Evolutionary conservation across 1,284 basidiomycete species (phyloP), one percentile per base, ranked within the genome.

Genomic region (Marasmius sp.): DNA sequence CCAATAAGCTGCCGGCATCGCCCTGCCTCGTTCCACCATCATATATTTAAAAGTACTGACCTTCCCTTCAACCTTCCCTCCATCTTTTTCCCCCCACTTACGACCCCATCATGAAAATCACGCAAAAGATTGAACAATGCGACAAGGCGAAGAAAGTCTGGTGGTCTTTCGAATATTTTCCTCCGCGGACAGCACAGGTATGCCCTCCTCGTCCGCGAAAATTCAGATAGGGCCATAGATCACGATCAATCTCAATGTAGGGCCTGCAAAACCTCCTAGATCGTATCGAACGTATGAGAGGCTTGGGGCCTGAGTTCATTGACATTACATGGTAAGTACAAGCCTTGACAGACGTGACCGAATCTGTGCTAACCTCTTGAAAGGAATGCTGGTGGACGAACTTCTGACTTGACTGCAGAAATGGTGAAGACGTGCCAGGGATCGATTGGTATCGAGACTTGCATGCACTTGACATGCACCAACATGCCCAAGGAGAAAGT

Each of bases 81-180:
- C 53, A 62, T 43, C 61, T 62, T 63, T 61, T 68, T 59, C 57
- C 65, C 67, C 58, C 50, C 67, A 61, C 43, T 57, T 39, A 65
- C 62, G 62, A 62, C 61, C 53, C 65, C 58, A 65, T 66, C 75
- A 95, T 96, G 94, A 95, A 91, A 85, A 93, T 97, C 74, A 94
- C 89, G 67, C 85, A 94, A 75, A 96, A 95, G 80, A 92, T 96
- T 57, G 83, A 90, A 67, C 86, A 92, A 74, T 92, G 92, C 57
- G 79, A 85, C 61, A 89, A 91, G 74, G 91, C 95, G 70, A 87
- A 89, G 66, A 88, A 92, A 68, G 78, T 93, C 65, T 95, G 93
- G 88, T 97, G 94, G 94, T 94, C 92, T 57, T 98, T 98, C 73
- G 95, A 98, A 75, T 98, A 95, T 79, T 98, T 98, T 70, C 95